A percentile compares a stretch with the other conserved stretches of the same genome.
Conservation (phyloP, 106 monocot genomes). For the Apostasia shenzhenica region DNA sequence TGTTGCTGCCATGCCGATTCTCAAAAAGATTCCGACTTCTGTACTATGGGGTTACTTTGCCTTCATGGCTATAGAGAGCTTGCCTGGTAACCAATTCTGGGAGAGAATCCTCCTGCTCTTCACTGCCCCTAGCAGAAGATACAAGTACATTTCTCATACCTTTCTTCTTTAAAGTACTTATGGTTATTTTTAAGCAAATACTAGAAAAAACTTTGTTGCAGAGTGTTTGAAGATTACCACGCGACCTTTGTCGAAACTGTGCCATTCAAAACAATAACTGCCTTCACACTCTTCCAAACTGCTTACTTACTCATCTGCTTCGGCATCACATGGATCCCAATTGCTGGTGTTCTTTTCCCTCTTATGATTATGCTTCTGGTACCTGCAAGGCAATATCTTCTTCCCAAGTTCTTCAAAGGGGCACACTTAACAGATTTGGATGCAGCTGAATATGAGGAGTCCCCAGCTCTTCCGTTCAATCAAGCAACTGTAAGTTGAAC, state of each 20-base stretch:
- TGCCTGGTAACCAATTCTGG: constrained; percentile 96
- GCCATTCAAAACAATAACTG: constrained; percentile 66
- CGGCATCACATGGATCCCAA: constrained; percentile 78
- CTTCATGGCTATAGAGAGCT: constrained; percentile 90
- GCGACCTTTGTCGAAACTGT: constrained; percentile 83
- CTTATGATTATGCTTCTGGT: constrained; percentile 87
- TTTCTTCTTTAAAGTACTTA: not conserved
- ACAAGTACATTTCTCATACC: constrained; percentile 33
- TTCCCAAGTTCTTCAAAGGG: constrained; percentile 79
- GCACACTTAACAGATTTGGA: constrained; percentile 70
- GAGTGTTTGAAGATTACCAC: constrained; percentile 77
- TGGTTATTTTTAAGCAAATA: not conserved
- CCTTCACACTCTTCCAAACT: constrained; percentile 72
- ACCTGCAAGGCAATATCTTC: constrained; percentile 66
- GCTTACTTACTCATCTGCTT: constrained; percentile 59
- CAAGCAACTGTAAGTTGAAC: constrained; percentile 24
- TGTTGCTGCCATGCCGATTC: constrained; percentile 79
- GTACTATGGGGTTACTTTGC: constrained; percentile 91
- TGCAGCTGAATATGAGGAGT: constrained; percentile 81
- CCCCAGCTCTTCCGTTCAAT: constrained; percentile 48
- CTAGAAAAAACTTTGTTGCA: constrained; percentile 11
- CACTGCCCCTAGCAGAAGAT: constrained; percentile 79
- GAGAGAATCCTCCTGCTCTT: constrained; percentile 81
- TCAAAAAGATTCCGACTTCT: constrained; percentile 73
- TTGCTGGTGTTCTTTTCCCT: constrained; percentile 74